Percentiles rank a stretch among this genome's conserved stretches.
Evolutionary conservation across 2,329 filamentous ascomycete species (phyloP).

Genomic region (Ophiostoma ips): DNA sequence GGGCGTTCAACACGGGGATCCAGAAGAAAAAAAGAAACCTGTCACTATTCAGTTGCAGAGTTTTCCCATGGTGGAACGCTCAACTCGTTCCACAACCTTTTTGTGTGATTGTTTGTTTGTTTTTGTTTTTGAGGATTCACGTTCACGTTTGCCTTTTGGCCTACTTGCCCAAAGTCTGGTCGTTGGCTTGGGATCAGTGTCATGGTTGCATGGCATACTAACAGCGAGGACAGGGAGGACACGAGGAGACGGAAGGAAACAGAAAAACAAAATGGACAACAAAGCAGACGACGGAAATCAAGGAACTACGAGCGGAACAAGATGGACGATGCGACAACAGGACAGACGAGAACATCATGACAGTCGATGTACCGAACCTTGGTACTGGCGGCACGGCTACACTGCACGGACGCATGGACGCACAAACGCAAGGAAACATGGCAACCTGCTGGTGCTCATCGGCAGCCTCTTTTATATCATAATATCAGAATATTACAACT

Average conservation of each 20-base stretch:
- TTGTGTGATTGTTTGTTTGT: conserved; percentile 14
- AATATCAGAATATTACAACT: too few relatives aligned
- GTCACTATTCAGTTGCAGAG: conserved; percentile 28
- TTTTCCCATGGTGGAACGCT: conserved; percentile 42
- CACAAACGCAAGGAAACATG: too few relatives aligned
- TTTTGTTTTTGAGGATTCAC: conserved; percentile 10
- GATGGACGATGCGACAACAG: background rate
- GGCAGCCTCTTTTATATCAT: too few relatives aligned
- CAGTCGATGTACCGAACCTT: background rate
- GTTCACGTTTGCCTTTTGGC: background rate
- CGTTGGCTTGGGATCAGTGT: too few relatives aligned
- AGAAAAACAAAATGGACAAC: background rate
- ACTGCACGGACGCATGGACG: too few relatives aligned
- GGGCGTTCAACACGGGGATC: conserved; percentile 63
- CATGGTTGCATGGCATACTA: background rate
- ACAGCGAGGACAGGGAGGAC: background rate
- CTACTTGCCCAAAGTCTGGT: background rate
- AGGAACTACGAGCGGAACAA: background rate
- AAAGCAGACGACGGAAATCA: background rate
- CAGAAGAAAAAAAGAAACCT: conserved; percentile 30
- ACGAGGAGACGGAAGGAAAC: background rate
- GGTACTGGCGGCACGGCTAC: too few relatives aligned
- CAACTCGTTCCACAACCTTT: conserved; percentile 46
- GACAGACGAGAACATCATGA: background rate
- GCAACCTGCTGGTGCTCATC: too few relatives aligned